Evolutionary conservation across 2,329 filamentous ascomycete genomes (phyloP).

Genomic region (Trichoderma arundinaceum): DNA sequence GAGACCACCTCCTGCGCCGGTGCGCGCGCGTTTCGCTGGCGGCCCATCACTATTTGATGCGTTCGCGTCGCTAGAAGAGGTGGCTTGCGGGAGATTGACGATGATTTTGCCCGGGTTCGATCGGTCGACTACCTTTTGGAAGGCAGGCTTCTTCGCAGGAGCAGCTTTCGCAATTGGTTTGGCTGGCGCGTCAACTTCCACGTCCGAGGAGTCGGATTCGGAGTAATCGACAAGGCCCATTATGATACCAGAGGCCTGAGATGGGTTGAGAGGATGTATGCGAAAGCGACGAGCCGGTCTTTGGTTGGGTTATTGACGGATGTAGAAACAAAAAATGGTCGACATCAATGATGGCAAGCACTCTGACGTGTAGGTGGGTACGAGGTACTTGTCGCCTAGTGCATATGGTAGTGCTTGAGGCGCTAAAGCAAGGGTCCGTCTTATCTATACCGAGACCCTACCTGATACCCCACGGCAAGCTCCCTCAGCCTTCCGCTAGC

Average conservation of each 20-base stretch:
- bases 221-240: constrained; percentile 87
- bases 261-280: not conserved
- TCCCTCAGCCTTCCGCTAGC: constrained; percentile 1
- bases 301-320: not conserved
- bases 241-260: constrained; percentile 27
- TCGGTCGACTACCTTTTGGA: constrained; percentile 82
- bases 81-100: constrained; percentile 71
- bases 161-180: constrained; percentile 42
- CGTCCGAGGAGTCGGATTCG: constrained; percentile 80
- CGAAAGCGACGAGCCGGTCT: not conserved
- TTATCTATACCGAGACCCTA: not conserved
- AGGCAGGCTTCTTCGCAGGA: constrained; percentile 60
- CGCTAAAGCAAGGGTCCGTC: constrained; percentile 20
- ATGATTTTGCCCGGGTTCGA: constrained; percentile 83
- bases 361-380: constrained; percentile 10
- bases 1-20: constrained; percentile 59
- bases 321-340: constrained; percentile 7
- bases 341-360: not conserved
- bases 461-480: constrained; percentile 24
- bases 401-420: constrained; percentile 2
- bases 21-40: constrained; percentile 73
- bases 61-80: constrained; percentile 47
- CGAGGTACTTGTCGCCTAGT: not conserved
- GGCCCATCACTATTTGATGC: constrained; percentile 44
- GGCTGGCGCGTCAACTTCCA: constrained; percentile 51